Percentiles rank a stretch among this genome's conserved stretches.
Conservation (phyloP, 1,284 basidiomycete genomes). For the Athelia psychrophila region DNA sequence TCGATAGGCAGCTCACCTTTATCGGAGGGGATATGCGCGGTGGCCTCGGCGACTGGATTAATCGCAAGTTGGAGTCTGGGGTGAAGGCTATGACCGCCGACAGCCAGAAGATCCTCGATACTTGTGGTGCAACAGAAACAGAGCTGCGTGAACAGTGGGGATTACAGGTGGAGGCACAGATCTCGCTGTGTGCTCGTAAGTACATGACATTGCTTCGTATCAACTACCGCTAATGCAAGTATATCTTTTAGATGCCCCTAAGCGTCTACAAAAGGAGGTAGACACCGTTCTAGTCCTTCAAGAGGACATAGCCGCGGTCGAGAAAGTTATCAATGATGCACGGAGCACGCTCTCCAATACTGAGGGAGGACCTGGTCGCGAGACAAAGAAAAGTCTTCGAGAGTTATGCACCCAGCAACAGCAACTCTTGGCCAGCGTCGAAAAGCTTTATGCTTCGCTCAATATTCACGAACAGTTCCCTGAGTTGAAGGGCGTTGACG, state of each 20-base stretch:
- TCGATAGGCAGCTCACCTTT: constrained; percentile 20
- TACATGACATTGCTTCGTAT: neutral
- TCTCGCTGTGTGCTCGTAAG: constrained; percentile 14
- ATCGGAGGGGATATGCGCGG: constrained; percentile 13
- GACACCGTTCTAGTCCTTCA: constrained; percentile 12
- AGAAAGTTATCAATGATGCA: constrained; percentile 4
- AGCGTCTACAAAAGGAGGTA: constrained; percentile 13
- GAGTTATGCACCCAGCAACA: constrained; percentile 9
- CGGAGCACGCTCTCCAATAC: neutral
- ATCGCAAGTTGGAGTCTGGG: neutral
- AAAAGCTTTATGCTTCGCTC: constrained; percentile 13
- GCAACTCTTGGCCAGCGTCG: constrained; percentile 2
- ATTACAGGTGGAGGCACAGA: constrained; percentile 10
- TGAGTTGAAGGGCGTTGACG: constrained; percentile 11
- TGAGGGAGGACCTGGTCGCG: neutral
- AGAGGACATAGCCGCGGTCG: constrained; percentile 9
- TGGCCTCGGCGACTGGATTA: constrained; percentile 21
- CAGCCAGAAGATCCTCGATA: neutral
- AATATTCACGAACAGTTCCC: constrained; percentile 12
- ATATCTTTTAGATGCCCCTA: constrained; percentile 10
- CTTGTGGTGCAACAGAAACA: neutral
- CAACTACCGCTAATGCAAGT: neutral
- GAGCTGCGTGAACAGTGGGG: constrained; percentile 9
- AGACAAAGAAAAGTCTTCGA: constrained; percentile 16
- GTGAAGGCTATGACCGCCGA: neutral